phyloP scores from a whole-genome alignment of 441 rosid genomes.

The Adansonia gregorii region DNA sequence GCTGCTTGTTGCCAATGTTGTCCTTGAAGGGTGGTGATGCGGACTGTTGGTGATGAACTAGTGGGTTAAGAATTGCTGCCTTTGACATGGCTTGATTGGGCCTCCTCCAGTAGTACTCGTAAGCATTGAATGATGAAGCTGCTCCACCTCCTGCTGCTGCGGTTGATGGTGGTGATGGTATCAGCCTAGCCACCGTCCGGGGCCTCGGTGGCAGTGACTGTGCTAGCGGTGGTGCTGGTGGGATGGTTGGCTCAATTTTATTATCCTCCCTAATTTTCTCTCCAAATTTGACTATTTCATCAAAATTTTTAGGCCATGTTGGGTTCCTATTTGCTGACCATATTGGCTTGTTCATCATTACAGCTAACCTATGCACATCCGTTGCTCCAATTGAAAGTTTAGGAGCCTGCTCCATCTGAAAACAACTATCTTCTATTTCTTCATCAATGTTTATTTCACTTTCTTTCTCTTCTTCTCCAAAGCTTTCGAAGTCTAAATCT shows the following conservation, averaged over 20 bases:
- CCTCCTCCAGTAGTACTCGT: conserved; percentile 68
- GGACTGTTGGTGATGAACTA: neutral
- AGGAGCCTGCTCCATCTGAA: conserved; percentile 37
- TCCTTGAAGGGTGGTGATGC: neutral
- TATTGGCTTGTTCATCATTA: conserved; percentile 57
- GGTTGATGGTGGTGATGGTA: conserved; percentile 34
- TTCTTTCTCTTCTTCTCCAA: conserved; percentile 26
- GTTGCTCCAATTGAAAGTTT: conserved; percentile 38
- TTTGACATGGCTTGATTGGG: conserved; percentile 36
- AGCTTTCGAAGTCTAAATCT: conserved; percentile 25
- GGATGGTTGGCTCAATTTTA: conserved; percentile 25
- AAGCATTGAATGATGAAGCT: conserved; percentile 48
- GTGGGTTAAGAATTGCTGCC: conserved; percentile 22
- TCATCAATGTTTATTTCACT: conserved; percentile 32
- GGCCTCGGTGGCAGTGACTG: conserved; percentile 62
- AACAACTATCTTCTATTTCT: conserved; percentile 24
- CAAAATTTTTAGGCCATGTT: conserved; percentile 45
- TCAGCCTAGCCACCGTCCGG: conserved; percentile 40
- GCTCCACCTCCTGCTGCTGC: conserved; percentile 18
- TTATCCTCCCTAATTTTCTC: neutral
- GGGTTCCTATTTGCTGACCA: conserved; percentile 48
- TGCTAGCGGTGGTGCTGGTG: conserved; percentile 34
- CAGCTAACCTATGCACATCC: conserved; percentile 54
- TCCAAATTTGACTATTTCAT: conserved; percentile 35
- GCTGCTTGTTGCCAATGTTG: conserved; percentile 10